Conservation (phyloP, 345 rosid species). For the Murraya paniculata region DNA sequence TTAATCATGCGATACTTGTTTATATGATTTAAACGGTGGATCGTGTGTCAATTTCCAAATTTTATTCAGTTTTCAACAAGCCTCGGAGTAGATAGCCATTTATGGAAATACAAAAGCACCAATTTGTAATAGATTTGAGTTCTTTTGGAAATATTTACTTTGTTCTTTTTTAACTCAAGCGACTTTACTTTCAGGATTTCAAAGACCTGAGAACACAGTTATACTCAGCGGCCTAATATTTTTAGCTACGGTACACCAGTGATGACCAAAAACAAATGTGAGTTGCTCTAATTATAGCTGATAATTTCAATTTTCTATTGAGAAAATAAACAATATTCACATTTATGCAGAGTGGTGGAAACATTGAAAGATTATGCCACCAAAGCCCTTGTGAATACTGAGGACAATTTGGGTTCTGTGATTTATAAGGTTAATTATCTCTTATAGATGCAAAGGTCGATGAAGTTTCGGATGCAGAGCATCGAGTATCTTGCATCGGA, state of each 20-base stretch:
- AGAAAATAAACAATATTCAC: slow-evolving; percentile 2
- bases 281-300: slow-evolving; percentile 23
- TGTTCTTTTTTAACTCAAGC: neutral
- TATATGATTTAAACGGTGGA: neutral
- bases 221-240: slow-evolving; percentile 92
- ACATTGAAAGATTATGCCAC: slow-evolving; percentile 84
- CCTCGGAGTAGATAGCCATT: neutral
- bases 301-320: neutral
- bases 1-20: neutral
- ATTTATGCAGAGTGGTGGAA: slow-evolving; percentile 67
- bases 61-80: neutral
- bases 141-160: neutral
- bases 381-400: slow-evolving; percentile 83
- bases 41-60: neutral
- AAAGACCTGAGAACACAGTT: slow-evolving; percentile 74
- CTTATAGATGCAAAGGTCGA: slow-evolving; percentile 80
- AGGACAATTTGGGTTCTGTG: slow-evolving; percentile 89
- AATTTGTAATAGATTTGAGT: neutral
- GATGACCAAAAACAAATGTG: slow-evolving; percentile 81
- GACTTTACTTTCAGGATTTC: slow-evolving; percentile 52
- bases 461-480: slow-evolving; percentile 67
- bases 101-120: neutral
- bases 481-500: slow-evolving; percentile 72
- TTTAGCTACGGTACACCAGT: slow-evolving; percentile 67
- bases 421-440: slow-evolving; percentile 82